These are phyloP conservation scores for Carex pumila DNA, from an alignment of 176 grass and related monocot species.

Conservation along the genomic window DNA sequence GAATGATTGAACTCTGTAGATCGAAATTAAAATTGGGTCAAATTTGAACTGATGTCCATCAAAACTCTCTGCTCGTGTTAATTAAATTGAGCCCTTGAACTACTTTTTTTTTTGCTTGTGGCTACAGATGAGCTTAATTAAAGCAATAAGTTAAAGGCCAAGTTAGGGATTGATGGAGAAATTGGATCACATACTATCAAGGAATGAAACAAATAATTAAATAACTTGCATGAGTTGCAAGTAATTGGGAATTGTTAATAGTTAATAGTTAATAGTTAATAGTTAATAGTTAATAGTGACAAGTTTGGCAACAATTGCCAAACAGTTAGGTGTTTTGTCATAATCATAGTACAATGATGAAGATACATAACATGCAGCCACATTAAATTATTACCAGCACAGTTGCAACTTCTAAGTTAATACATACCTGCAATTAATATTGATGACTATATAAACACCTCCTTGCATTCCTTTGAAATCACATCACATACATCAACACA, in stretches of 20 bases:
- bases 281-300: background rate
- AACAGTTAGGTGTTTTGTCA: background rate
- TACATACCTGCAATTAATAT: background rate
- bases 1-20: no score
- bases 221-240: background rate
- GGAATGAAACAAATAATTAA: background rate
- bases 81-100: no score
- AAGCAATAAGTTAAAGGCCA: no score
- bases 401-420: background rate
- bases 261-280: background rate
- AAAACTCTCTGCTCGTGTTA: no score
- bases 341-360: background rate
- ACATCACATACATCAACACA: background rate
- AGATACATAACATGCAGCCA: background rate
- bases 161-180: no score
- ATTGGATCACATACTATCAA: background rate
- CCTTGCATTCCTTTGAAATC: background rate
- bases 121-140: no score
- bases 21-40: no score
- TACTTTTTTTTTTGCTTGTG: no score
- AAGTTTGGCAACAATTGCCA: background rate
- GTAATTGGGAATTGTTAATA: background rate
- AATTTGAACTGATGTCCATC: no score
- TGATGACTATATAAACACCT: constrained; percentile 13
- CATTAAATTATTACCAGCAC: background rate